Evolutionary conservation across 164 flowering plant genomes (phyloP), one percentile per base, ranked within the genome.

Genomic region (Cinnamomum chago): DNA sequence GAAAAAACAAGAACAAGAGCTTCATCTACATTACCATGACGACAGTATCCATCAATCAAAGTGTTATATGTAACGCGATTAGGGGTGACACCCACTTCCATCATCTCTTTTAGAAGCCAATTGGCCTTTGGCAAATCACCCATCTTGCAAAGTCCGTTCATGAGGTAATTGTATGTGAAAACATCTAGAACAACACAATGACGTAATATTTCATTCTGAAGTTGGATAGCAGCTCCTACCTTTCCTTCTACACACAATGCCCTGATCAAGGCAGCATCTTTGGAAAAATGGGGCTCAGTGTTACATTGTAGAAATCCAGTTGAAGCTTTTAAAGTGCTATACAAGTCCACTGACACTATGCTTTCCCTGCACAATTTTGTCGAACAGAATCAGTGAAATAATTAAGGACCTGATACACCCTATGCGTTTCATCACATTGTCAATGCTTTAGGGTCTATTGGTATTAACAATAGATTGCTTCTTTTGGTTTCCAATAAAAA

Each of bases 41-140:
- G 83, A 78, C 92, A 90, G 69, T 83, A 87, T 51, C 90, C 95
- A 73, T 77, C 85, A 67, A 92, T 90, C 50, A 88, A 79, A 68
- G 87, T 85, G 80, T 87, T 92, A 74, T 82, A 91, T 7, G 97
- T 86, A 14, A 84, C 84, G 75, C 87, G 78, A 77, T 86, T 88
- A 14, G 95, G 97, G 68, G 75, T 67, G 10, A 86, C 87, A 22
- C 97, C 95, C 11, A 71, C 65, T 82, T 80, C 81, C 58, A 77
- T 68, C 91, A 90, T 90, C 78, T 89, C 90, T 73, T 80, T 75
- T 28, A 89, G 40, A 75, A 90, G 84, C 70, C 77, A 74, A 77
- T 84, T 84, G n/a, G 92, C 95, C 79, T 72, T 86, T 75, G 82
- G 86, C 79, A 89, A 50, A 50, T 82, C 68, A 65, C 95, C 90